Percentiles rank a stretch among this genome's conserved stretches.
These are phyloP conservation scores for Litsea cubeba DNA, from an alignment of 164 flowering plant genomes.

Conservation along the genomic window DNA sequence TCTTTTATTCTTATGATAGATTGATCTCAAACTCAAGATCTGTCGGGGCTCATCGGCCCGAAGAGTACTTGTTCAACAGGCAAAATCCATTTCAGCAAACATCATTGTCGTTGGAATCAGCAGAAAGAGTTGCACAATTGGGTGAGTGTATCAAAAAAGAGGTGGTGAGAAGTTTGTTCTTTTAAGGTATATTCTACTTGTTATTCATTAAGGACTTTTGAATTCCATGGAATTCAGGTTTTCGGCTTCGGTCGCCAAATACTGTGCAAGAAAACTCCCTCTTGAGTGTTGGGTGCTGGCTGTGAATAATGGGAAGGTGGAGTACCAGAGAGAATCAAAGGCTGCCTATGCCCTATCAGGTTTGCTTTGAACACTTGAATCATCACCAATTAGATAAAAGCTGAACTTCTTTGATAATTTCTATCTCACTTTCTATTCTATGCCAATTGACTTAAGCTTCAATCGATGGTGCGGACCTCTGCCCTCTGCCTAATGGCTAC, in stretches of 20 bases:
- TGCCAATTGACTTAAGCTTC: background rate
- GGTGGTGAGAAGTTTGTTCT: background rate
- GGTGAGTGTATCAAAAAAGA: background rate
- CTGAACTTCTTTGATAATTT: background rate
- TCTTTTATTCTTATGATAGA: conserved; percentile 30
- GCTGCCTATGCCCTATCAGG: background rate
- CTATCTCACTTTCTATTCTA: background rate
- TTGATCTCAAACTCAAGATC: conserved; percentile 87
- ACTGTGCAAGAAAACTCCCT: conserved; percentile 69
- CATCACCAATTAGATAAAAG: background rate
- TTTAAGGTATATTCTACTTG: background rate
- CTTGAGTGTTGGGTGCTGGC: conserved; percentile 66
- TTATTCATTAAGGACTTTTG: background rate
- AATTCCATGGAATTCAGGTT: conserved; percentile 22
- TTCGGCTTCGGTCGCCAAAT: conserved; percentile 67
- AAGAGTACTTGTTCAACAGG: conserved; percentile 65
- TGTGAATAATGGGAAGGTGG: conserved; percentile 78
- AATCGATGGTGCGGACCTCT: too few relatives aligned
- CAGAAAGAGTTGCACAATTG: conserved; percentile 33
- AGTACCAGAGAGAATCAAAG: conserved; percentile 50
- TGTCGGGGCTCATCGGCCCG: conserved; percentile 71
- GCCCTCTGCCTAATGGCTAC: too few relatives aligned
- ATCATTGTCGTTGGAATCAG: conserved; percentile 67
- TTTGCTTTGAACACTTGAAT: background rate
- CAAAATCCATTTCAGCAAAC: conserved; percentile 44